Base-by-base conservation (phyloP, 441 rosid species). In the Bruguiera hainesii region DNA sequence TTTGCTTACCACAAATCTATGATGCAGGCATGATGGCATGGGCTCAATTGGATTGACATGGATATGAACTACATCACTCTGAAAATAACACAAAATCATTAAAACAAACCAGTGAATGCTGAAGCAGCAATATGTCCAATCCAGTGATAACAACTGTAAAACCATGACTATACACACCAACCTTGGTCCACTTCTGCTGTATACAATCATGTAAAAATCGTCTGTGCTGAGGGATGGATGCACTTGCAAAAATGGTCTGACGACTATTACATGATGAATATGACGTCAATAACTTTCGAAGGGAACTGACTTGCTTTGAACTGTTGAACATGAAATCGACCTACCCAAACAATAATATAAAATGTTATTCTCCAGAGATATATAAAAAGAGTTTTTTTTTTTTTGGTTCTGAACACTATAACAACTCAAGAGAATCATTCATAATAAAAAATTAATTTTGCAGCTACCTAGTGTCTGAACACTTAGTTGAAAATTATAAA, bases 111-210 rank as follows among this genome's bases (percentile, higher is more conserved):
- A 65, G 66, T 50, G 50, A 53, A 53, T 4, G 23, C 58, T 39
- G 48, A 39, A 53, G 56, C 46, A 68, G 68, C 58, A 67, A 8
- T 63, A 35, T 30, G 62, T 46, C 20, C 30, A 61, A 53, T 65
- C 33, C 31, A 57, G 39, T 25, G 59, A 68, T 4, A 35, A 50
- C 62, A 46, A 31, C 68, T 67, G 18, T 42, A 1, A 53, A 69
- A 20, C 13, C 50, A 69, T 13, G 75, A 52, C 51, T 48, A 68
- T 30, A 23, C 16, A 8, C 23, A 53, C 58, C 58, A 71, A 91
- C 97, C 97, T 88, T 91, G 70, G 94, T 94, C 98, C 98, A 94
- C 68, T 94, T 91, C 75, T 89, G 97, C 70, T 89, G 98, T 58
- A 91, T 79, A 73, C 96, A 91, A 56, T 91, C 97, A 65, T 87